A percentile compares a stretch with the other conserved stretches of the same genome.
These are phyloP conservation scores for Aspergillus pseudoviridinutans DNA, from an alignment of 2,329 filamentous ascomycete species.

Conservation along the genomic window DNA sequence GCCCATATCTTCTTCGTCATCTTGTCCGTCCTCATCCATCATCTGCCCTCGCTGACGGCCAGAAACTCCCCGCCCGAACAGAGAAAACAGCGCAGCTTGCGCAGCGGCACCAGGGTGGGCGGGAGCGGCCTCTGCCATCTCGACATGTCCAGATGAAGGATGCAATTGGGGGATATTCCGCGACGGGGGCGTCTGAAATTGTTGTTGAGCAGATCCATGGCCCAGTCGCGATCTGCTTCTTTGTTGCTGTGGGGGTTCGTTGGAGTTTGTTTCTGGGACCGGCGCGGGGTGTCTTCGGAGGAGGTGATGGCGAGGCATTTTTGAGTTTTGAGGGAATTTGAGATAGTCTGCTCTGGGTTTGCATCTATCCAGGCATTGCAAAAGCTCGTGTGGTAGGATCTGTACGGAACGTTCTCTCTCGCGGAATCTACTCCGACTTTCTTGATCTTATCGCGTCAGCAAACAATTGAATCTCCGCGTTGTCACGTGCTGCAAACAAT, in stretches of 20 bases:
- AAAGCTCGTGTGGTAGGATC: background rate
- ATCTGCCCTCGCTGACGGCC: constrained; percentile 6
- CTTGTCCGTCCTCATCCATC: constrained; percentile 16
- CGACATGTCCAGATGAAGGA: constrained; percentile 24
- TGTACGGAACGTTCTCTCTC: background rate
- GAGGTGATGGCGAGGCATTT: constrained; percentile 22
- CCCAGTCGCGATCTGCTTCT: constrained; percentile 6
- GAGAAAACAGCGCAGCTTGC: constrained; percentile 20
- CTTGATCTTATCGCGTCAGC: background rate
- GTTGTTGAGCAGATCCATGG: constrained; percentile 13
- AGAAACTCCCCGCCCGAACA: constrained; percentile 14
- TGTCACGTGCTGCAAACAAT: background rate
- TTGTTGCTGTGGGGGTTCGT: constrained; percentile 10
- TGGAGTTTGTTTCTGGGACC: background rate
- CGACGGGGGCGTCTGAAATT: constrained; percentile 32
- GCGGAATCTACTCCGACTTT: background rate
- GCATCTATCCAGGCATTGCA: background rate
- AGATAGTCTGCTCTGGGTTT: background rate
- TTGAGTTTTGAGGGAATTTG: background rate
- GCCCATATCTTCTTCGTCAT: constrained; percentile 16
- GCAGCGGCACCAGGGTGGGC: constrained; percentile 16
- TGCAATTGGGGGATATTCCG: constrained; percentile 24
- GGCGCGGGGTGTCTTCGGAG: constrained; percentile 10
- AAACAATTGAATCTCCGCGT: background rate
- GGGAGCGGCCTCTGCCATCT: constrained; percentile 16